These are phyloP conservation scores for Penicillium riverlandense DNA, from an alignment of 495 filamentous ascomycete genomes.

Conservation along the genomic window DNA sequence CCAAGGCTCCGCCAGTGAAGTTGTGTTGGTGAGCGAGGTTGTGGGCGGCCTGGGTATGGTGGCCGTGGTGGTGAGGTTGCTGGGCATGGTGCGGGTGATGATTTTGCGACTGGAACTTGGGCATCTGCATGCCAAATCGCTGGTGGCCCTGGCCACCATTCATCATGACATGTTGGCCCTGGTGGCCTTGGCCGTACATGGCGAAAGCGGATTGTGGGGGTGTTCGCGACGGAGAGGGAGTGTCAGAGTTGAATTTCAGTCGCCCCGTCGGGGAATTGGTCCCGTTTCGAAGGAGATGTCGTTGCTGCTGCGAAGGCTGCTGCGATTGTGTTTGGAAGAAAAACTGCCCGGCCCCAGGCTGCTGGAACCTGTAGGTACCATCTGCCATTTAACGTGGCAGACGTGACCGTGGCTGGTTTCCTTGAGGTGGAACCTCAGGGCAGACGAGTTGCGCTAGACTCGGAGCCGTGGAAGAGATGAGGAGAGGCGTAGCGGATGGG, in stretches of 20 bases:
- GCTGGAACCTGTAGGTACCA: conserved; percentile 71
- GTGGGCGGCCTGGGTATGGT: conserved; percentile 66
- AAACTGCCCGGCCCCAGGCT: conserved; percentile 60
- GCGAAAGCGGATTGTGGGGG: conserved; percentile 60
- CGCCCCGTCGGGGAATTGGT: conserved; percentile 42
- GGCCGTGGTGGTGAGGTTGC: conserved; percentile 66
- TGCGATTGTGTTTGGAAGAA: conserved; percentile 51
- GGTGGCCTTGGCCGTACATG: conserved; percentile 80
- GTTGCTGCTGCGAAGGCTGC: conserved; percentile 42
- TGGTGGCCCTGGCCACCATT: conserved; percentile 56
- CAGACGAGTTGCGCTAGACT: conserved; percentile 13
- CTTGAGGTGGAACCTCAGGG: conserved; percentile 19
- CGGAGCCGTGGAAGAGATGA: conserved; percentile 18
- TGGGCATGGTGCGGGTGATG: conserved; percentile 69
- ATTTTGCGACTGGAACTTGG: conserved; percentile 62
- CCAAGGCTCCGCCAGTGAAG: conserved; percentile 67
- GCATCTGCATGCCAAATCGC: conserved; percentile 57
- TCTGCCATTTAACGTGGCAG: conserved; percentile 70
- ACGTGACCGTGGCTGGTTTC: conserved; percentile 33
- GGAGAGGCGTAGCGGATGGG: conserved; percentile 33
- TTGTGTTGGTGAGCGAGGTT: conserved; percentile 68
- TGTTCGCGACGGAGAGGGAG: conserved; percentile 64
- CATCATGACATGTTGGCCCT: conserved; percentile 76
- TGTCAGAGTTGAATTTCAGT: conserved; percentile 51
- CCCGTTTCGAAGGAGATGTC: conserved; percentile 48